phyloP scores from a whole-genome alignment of 805 yeast genomes.

The Wickerhamiella domercqiae region DNA sequence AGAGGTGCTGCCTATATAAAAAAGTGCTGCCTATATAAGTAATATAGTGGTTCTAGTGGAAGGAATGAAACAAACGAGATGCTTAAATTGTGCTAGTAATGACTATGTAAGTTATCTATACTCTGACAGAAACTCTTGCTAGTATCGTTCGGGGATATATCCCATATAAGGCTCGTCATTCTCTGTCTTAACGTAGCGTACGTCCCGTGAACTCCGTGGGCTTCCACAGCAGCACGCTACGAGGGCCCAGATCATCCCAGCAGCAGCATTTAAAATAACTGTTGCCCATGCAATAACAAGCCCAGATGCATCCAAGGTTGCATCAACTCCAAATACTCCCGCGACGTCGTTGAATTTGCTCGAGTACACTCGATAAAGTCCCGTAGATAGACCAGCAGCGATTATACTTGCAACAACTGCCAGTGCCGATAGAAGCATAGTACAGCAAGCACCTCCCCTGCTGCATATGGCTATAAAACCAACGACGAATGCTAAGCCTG shows the following conservation, averaged over 20 bases:
- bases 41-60: too few species aligned
- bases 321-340: slow-evolving; percentile 37
- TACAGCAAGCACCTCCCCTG: slow-evolving; percentile 31
- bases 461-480: slow-evolving; percentile 34
- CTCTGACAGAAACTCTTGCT: too few species aligned
- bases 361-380: slow-evolving; percentile 36
- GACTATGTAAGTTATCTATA: too few species aligned
- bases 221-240: slow-evolving; percentile 32
- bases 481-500: slow-evolving; percentile 26
- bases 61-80: too few species aligned
- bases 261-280: slow-evolving; percentile 32
- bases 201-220: slow-evolving; percentile 4
- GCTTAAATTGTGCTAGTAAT: too few species aligned
- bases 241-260: slow-evolving; percentile 29
- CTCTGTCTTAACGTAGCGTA: slow-evolving; percentile 13
- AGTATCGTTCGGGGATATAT: slow-evolving; percentile 11
- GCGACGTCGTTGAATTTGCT: slow-evolving; percentile 36
- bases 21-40: too few species aligned
- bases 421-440: slow-evolving; percentile 27
- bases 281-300: slow-evolving; percentile 55
- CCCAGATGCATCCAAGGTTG: slow-evolving; percentile 34
- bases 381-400: slow-evolving; percentile 42
- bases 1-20: too few species aligned
- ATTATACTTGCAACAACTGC: slow-evolving; percentile 20
- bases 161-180: slow-evolving; percentile 20